Evolutionary conservation across 2,329 filamentous ascomycete species (phyloP), one percentile per base, ranked within the genome.

Genomic region (Pyrenophora tritici-repentis): DNA sequence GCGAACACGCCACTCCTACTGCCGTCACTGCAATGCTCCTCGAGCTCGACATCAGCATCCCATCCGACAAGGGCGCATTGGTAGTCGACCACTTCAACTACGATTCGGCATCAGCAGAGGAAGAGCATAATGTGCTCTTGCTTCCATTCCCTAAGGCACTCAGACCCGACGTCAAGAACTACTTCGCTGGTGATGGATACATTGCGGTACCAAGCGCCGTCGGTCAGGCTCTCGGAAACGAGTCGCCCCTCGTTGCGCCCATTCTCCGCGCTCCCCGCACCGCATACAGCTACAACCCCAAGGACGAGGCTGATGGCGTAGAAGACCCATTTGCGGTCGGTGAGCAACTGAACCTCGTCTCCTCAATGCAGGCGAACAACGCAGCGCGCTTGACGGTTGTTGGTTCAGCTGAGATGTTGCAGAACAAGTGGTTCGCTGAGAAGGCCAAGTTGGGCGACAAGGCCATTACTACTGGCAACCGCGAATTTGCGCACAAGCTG

Each of bases 1-100:
- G 89, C 59, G 83, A 84, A 49, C 78, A 83, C 41, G 76, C 87
- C 13, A 86, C 88, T 2, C 86, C 93, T 12, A 85, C 84, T 47
- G 85, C 89, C 40, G 78, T 97, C 63, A 85, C 86, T 60, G 88
- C 88, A 35, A 81, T 96, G 49, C 88, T 97, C 43, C 79, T 89
- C 66, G 91, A 97, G 76, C 82, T 97, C 73, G 93, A 97, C 71
- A 89, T 99, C 68, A 81, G 86, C 61, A 84, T 97, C n/a, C 90
- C 94, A 33, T 77, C 85, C 31, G 93, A 96, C 75, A 90, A 92
- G 67, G 90, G 88, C 48, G 86, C 90, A 50, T 80, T 93, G 50
- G 88, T 96, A 5, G 87, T 97, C 55, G 94, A 97, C 76, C 94
- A 99, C 80, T 97, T 97, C 85, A 89, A 90, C 78, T 94, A 94